These are phyloP conservation scores for Borealophlyctis nickersoniae DNA, from an alignment of 192 early-diverging fungal genomes.

Conservation along the genomic window DNA sequence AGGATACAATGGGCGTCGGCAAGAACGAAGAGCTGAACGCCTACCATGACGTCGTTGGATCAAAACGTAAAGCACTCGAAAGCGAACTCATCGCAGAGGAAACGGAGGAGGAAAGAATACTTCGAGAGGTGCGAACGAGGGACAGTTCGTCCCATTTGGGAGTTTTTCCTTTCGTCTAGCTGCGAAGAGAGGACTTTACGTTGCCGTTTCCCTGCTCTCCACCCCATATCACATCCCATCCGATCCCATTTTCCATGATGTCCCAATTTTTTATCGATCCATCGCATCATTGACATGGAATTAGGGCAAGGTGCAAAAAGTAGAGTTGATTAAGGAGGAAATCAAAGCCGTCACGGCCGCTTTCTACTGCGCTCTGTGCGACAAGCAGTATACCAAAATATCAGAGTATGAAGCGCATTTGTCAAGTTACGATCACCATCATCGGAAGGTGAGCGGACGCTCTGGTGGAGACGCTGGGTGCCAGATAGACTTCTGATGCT, in stretches of 20 bases:
- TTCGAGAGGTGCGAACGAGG: constrained; percentile 47
- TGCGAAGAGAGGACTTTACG: neutral
- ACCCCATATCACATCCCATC: too few species aligned
- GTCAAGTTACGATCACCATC: constrained; percentile 76
- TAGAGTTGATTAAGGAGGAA: constrained; percentile 51
- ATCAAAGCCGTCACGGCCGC: constrained; percentile 57
- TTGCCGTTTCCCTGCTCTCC: neutral
- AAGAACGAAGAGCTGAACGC: constrained; percentile 48
- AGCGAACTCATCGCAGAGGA: constrained; percentile 66
- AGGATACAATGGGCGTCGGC: constrained; percentile 65
- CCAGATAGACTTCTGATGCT: neutral
- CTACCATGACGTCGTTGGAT: constrained; percentile 54
- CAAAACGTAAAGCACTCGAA: constrained; percentile 61
- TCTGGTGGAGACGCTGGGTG: neutral
- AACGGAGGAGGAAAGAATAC: constrained; percentile 49
- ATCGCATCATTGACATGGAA: too few species aligned
- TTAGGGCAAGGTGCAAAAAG: constrained; percentile 46
- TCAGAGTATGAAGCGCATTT: constrained; percentile 76
- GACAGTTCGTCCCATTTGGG: constrained; percentile 3
- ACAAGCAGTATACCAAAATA: constrained; percentile 76
- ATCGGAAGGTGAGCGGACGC: constrained; percentile 46
- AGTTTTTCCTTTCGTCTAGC: too few species aligned
- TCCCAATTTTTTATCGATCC: too few species aligned
- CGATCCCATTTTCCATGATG: too few species aligned
- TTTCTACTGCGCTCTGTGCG: constrained; percentile 75